These are phyloP conservation scores for Daphne laureola DNA, from an alignment of 441 rosid genomes.

Conservation along the genomic window DNA sequence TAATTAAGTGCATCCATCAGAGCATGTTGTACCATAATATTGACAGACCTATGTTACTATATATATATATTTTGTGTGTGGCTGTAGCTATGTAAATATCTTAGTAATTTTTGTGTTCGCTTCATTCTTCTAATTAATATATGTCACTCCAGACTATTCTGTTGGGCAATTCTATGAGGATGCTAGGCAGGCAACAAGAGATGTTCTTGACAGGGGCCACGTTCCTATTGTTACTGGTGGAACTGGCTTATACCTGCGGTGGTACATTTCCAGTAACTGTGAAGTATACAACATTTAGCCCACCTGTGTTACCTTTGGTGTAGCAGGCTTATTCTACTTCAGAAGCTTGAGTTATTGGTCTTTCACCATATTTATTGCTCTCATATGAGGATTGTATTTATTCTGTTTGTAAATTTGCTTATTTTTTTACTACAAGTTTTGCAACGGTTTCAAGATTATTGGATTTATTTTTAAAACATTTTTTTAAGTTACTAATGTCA, in stretches of 20 bases:
- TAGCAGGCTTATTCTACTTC: too few species aligned
- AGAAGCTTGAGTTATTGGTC: constrained; percentile 10
- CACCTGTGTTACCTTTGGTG: too few species aligned
- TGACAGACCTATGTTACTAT: background rate
- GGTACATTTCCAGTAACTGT: constrained; percentile 33
- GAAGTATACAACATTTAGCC: too few species aligned
- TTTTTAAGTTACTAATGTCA: too few species aligned
- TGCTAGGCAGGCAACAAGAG: constrained; percentile 64
- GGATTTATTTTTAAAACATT: too few species aligned
- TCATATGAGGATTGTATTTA: too few species aligned
- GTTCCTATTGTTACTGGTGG: constrained; percentile 89
- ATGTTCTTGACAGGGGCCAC: constrained; percentile 44
- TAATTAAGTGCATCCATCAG: background rate
- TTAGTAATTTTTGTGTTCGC: background rate
- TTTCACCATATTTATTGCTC: background rate
- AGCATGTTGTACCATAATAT: background rate
- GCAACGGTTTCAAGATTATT: too few species aligned
- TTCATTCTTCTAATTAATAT: constrained; percentile 4
- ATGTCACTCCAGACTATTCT: constrained; percentile 54
- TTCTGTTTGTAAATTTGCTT: too few species aligned
- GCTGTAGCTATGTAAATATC: background rate
- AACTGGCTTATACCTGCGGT: constrained; percentile 86
- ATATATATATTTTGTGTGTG: too few species aligned
- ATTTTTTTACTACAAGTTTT: too few species aligned
- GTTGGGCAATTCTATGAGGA: constrained; percentile 71